These are phyloP conservation scores for Nadsonia commutata DNA, from an alignment of 1,139 yeast species.

Conservation along the genomic window DNA sequence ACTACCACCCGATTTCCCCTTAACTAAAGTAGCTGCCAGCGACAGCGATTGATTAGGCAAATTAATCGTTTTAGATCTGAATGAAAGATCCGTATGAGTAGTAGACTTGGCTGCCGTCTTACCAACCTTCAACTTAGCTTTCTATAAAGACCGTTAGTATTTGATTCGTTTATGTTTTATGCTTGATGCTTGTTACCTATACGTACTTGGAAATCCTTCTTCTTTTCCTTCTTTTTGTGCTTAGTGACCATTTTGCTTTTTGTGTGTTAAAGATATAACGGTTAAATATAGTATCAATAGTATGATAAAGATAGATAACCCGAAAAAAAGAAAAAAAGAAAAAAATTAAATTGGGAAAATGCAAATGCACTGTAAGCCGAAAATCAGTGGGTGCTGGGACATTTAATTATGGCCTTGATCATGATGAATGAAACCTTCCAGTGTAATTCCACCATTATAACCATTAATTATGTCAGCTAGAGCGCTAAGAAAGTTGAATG, in stretches of 20 bases:
- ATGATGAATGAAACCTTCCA: too few relatives aligned
- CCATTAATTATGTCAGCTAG: constrained; percentile 6
- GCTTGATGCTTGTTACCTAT: not conserved
- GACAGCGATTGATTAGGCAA: constrained; percentile 20
- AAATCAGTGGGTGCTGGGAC: not conserved
- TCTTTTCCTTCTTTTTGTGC: constrained; percentile 46
- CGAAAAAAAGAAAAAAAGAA: not conserved
- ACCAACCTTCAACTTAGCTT: constrained; percentile 80
- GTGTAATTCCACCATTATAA: too few relatives aligned
- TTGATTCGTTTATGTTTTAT: not conserved
- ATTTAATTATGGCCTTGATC: too few relatives aligned
- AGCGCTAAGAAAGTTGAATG: constrained; percentile 13
- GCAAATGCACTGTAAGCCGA: too few relatives aligned
- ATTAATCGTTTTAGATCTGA: constrained; percentile 42
- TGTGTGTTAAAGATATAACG: not conserved
- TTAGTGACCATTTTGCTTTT: constrained; percentile 7
- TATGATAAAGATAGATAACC: not conserved
- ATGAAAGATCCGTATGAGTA: constrained; percentile 74
- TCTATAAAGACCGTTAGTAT: constrained; percentile 20
- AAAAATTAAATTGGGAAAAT: not conserved
- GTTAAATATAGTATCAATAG: not conserved
- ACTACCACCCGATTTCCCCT: constrained; percentile 3
- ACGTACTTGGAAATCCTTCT: constrained; percentile 47
- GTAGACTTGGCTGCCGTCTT: constrained; percentile 57
- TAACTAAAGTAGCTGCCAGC: constrained; percentile 7